These are phyloP conservation scores for Kalanchoe fedtschenkoi DNA, from an alignment of 164 flowering plant genomes.

Conservation along the genomic window DNA sequence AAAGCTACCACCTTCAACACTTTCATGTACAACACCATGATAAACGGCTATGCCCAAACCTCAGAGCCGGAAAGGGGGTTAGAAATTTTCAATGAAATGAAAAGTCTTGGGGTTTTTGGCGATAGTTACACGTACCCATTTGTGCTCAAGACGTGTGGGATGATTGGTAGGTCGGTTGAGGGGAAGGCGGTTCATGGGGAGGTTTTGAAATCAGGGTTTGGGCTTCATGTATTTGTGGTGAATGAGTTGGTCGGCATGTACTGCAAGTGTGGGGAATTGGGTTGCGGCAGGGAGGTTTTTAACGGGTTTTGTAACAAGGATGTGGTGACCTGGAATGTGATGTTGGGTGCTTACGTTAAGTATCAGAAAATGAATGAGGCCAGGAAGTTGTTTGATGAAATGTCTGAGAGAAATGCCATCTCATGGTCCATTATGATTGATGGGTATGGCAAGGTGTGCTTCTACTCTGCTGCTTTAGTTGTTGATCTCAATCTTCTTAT, in stretches of 20 bases:
- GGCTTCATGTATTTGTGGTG: slow-evolving; percentile 9
- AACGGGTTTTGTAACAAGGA: slow-evolving; percentile 9
- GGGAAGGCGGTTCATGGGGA: slow-evolving; percentile 10
- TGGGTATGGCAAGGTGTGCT: slow-evolving; percentile 12
- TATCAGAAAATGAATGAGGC: slow-evolving; percentile 4
- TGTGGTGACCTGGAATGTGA: slow-evolving; percentile 14
- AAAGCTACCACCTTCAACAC: slow-evolving; percentile 7
- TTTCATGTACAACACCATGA: slow-evolving; percentile 12
- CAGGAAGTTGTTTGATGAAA: slow-evolving; percentile 6
- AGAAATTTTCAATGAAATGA: slow-evolving; percentile 5
- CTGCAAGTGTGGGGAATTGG: slow-evolving; percentile 8
- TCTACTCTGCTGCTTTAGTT: slow-evolving; percentile 20
- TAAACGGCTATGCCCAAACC: slow-evolving; percentile 7
- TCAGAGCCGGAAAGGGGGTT: slow-evolving; percentile 1
- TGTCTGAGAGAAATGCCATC: slow-evolving; percentile 12
- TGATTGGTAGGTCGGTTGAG: slow-evolving; percentile 1
- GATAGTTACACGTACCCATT: slow-evolving; percentile 12
- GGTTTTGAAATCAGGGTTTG: slow-evolving; percentile 11
- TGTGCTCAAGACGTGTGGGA: slow-evolving; percentile 9
- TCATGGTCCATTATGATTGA: slow-evolving; percentile 2
- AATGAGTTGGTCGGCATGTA: slow-evolving; percentile 13
- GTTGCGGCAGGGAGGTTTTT: slow-evolving; percentile 8
- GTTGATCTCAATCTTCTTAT: too few species aligned
- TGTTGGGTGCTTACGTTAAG: slow-evolving; percentile 7
- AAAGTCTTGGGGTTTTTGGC: not conserved